A percentile compares a stretch with the other conserved stretches of the same genome.
phyloP scores from a whole-genome alignment of 305 asterid genomes.

The Plantago coronopus region DNA sequence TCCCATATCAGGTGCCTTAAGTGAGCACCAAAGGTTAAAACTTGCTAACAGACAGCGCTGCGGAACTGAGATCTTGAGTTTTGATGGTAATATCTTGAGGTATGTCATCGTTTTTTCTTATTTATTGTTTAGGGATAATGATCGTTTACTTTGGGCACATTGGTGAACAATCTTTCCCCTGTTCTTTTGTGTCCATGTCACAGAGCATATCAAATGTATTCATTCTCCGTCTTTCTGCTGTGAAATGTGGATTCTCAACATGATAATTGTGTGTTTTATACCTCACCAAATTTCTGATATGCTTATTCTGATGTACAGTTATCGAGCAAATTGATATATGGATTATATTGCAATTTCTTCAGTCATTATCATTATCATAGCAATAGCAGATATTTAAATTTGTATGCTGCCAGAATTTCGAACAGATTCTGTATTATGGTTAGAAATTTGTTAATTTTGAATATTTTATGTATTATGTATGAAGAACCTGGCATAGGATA shows the following conservation, averaged over 20 bases:
- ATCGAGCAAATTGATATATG: no score
- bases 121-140: conserved; percentile 2
- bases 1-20: conserved; percentile 84
- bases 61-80: conserved; percentile 87
- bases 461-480: no score
- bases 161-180: neutral
- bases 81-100: conserved; percentile 93
- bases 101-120: conserved; percentile 21
- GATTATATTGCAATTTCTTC: no score
- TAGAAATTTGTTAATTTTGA: no score
- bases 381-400: no score
- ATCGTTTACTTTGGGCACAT: neutral
- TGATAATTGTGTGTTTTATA: neutral
- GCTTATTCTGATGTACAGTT: no score
- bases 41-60: conserved; percentile 88
- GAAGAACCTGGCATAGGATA: no score
- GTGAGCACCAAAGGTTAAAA: conserved; percentile 83
- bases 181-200: neutral
- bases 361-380: no score
- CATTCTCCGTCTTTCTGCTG: neutral
- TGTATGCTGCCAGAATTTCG: no score
- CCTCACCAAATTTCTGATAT: no score
- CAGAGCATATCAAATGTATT: no score
- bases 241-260: neutral
- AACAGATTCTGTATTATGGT: no score